These are phyloP conservation scores for Arxiozyma telluris DNA, from an alignment of 1,139 yeast species.

Conservation along the genomic window DNA sequence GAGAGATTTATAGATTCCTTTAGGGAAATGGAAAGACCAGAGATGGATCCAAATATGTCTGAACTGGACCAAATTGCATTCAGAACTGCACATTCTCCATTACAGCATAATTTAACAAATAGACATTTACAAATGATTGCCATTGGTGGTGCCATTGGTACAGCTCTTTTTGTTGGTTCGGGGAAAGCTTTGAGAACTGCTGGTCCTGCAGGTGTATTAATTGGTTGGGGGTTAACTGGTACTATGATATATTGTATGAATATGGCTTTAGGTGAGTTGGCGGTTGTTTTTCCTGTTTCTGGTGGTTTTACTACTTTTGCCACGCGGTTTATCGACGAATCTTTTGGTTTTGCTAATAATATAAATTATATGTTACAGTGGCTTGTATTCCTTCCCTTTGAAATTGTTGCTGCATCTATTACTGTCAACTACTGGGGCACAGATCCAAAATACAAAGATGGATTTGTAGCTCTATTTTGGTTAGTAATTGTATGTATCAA, in stretches of 20 bases:
- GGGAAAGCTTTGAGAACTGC: slow-evolving; percentile 55
- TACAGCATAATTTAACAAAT: slow-evolving; percentile 54
- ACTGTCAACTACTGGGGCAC: slow-evolving; percentile 55
- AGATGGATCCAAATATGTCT: slow-evolving; percentile 57
- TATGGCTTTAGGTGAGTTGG: slow-evolving; percentile 62
- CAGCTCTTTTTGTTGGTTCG: slow-evolving; percentile 55
- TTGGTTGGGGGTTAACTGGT: slow-evolving; percentile 47
- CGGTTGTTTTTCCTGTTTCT: slow-evolving; percentile 58
- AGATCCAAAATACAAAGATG: slow-evolving; percentile 26
- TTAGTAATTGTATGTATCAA: slow-evolving; percentile 47
- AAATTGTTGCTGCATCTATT: slow-evolving; percentile 63
- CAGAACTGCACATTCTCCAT: slow-evolving; percentile 61
- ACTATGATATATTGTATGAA: slow-evolving; percentile 56
- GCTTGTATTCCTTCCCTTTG: slow-evolving; percentile 62
- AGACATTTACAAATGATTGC: slow-evolving; percentile 63
- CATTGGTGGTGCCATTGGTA: slow-evolving; percentile 58
- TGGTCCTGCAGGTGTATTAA: slow-evolving; percentile 58
- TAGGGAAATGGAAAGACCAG: slow-evolving; percentile 45
- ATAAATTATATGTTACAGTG: slow-evolving; percentile 67
- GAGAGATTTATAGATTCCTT: slow-evolving; percentile 46
- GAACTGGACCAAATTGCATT: slow-evolving; percentile 63
- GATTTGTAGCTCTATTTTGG: slow-evolving; percentile 51
- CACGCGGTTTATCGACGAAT: slow-evolving; percentile 57
- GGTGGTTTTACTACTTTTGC: slow-evolving; percentile 68
- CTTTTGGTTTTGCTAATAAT: slow-evolving; percentile 71